Percentiles rank a stretch among this genome's conserved stretches.
Evolutionary conservation across 2,329 filamentous ascomycete species (phyloP).

Genomic region (Ophiostoma triangulosporum): DNA sequence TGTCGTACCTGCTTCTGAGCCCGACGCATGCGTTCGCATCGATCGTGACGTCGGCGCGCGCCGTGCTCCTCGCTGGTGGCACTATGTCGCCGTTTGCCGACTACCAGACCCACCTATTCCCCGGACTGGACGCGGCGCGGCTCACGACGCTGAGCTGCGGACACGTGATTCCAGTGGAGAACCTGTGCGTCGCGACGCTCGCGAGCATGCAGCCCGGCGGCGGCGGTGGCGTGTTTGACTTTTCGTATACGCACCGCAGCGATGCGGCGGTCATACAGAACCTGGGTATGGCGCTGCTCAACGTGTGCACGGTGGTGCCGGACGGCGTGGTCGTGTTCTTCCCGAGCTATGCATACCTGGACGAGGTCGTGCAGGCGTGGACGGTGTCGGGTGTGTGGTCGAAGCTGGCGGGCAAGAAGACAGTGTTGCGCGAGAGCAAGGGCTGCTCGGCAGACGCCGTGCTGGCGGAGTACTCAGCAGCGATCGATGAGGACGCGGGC

Average conservation of each 20-base stretch:
- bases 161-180: constrained; percentile 77
- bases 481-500: constrained; percentile 34
- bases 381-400: constrained; percentile 38
- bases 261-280: constrained; percentile 57
- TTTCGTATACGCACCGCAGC: constrained; percentile 68
- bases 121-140: constrained; percentile 47
- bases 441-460: constrained; percentile 51
- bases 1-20: constrained; percentile 82
- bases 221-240: constrained; percentile 51
- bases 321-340: constrained; percentile 94
- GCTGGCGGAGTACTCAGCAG: constrained; percentile 57
- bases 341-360: constrained; percentile 83
- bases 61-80: constrained; percentile 82
- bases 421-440: constrained; percentile 46
- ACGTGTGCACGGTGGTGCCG: constrained; percentile 59
- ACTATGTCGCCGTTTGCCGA: constrained; percentile 97
- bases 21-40: constrained; percentile 84
- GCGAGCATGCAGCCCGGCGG: constrained; percentile 23
- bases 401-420: constrained; percentile 43
- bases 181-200: constrained; percentile 67
- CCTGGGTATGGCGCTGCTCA: constrained; percentile 59
- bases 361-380: constrained; percentile 53
- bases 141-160: constrained; percentile 81
- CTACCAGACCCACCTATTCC: constrained; percentile 76
- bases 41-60: constrained; percentile 69